A percentile compares a stretch with the other conserved stretches of the same genome.
phyloP scores from a whole-genome alignment of 2,329 filamentous ascomycete genomes.

The Xylaria sp. region DNA sequence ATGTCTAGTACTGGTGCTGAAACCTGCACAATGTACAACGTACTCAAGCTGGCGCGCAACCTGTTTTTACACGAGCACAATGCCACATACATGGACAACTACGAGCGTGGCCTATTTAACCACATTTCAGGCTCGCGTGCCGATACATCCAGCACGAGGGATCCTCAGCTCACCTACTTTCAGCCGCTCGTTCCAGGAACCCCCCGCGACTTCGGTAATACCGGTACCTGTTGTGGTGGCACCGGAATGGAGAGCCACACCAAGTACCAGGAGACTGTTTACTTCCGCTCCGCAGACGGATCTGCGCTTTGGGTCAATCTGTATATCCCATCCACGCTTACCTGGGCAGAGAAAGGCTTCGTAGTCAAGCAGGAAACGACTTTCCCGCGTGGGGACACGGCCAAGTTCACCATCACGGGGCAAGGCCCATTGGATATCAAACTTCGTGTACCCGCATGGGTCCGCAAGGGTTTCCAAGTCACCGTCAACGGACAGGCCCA shows the following conservation, averaged over 20 bases:
- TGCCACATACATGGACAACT: slow-evolving; percentile 43
- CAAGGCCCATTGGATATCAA: slow-evolving; percentile 41
- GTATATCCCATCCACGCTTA: slow-evolving; percentile 40
- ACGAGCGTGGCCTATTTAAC: slow-evolving; percentile 44
- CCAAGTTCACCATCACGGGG: slow-evolving; percentile 39
- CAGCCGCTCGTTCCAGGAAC: slow-evolving; percentile 40
- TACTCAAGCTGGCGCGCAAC: slow-evolving; percentile 42
- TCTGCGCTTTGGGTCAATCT: slow-evolving; percentile 43
- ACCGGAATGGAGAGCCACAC: slow-evolving; percentile 44
- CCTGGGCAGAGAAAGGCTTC: slow-evolving; percentile 40
- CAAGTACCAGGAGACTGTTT: slow-evolving; percentile 44
- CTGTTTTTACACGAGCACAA: slow-evolving; percentile 43
- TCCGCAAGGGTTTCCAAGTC: slow-evolving; percentile 37
- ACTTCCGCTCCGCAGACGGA: slow-evolving; percentile 41
- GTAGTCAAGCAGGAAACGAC: slow-evolving; percentile 38
- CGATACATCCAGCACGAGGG: slow-evolving; percentile 31
- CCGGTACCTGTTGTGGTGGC: slow-evolving; percentile 43
- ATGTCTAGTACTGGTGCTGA: slow-evolving; percentile 39
- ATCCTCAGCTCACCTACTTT: slow-evolving; percentile 43
- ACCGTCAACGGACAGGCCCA: slow-evolving; percentile 38
- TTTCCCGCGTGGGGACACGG: slow-evolving; percentile 37
- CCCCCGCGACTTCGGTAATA: slow-evolving; percentile 40
- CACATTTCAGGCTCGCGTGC: slow-evolving; percentile 42
- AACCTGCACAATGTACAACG: slow-evolving; percentile 43
- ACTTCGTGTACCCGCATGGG: slow-evolving; percentile 41